A percentile compares a stretch with the other conserved stretches of the same genome.
Conservation (phyloP, 169 alveolate genomes). For the Plasmodium sp. region DNA sequence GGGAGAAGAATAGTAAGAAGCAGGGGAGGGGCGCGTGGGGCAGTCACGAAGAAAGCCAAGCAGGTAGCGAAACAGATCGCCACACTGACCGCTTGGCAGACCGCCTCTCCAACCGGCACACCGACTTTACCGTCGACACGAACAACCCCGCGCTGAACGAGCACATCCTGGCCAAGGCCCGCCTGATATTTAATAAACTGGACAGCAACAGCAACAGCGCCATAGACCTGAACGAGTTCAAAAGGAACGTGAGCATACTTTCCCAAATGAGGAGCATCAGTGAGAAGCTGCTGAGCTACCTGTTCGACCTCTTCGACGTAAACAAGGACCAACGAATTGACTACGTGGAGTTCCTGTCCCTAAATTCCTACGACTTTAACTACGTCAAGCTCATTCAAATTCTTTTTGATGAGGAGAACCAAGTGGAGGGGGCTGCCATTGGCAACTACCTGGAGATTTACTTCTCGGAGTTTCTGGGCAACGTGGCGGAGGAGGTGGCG, state of each 20-base stretch:
- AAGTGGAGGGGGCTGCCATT: background rate
- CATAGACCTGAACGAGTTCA: constrained; percentile 21
- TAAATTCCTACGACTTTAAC: constrained; percentile 53
- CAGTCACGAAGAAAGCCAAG: background rate
- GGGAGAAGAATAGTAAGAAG: background rate
- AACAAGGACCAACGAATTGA: constrained; percentile 35
- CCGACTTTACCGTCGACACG: constrained; percentile 16
- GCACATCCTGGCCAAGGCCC: constrained; percentile 11
- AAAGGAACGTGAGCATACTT: constrained; percentile 16
- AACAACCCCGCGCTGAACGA: constrained; percentile 27
- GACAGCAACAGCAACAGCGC: constrained; percentile 26
- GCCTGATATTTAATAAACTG: constrained; percentile 12
- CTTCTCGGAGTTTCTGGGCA: constrained; percentile 33
- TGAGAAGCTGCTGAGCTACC: background rate
- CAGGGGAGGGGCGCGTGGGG: background rate
- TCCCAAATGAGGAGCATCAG: background rate
- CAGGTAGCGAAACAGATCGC: background rate
- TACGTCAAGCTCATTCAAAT: constrained; percentile 12
- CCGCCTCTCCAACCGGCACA: background rate
- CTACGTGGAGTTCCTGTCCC: constrained; percentile 31
- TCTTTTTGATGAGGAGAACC: constrained; percentile 8
- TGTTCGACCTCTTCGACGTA: constrained; percentile 30
- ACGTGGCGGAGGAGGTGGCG: background rate
- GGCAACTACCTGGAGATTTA: constrained; percentile 12
- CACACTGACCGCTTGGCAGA: background rate